phyloP scores from a whole-genome alignment of 2,329 filamentous ascomycete species.

The Stagonosporopsis tanaceti region DNA sequence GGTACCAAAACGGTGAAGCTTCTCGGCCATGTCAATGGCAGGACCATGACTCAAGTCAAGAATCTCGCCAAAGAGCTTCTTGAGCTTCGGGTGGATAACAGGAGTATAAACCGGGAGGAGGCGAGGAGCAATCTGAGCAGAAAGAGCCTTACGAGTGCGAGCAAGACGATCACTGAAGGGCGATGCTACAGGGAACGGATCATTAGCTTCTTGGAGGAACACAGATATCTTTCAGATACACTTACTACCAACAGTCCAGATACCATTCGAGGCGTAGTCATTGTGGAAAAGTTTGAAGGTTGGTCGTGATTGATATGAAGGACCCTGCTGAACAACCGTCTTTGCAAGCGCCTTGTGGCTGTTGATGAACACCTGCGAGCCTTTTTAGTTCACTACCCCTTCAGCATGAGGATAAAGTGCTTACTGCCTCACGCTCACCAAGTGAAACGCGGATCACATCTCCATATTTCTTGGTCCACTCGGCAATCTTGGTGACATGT shows the following conservation, averaged over 20 bases:
- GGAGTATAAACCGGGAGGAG: conserved; percentile 24
- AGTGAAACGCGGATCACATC: conserved; percentile 3
- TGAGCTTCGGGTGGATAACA: conserved; percentile 27
- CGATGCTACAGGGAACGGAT: conserved; percentile 4
- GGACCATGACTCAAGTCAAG: conserved; percentile 24
- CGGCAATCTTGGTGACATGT: conserved; percentile 1
- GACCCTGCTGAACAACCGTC: conserved; percentile 1
- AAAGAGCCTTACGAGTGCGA: conserved; percentile 25
- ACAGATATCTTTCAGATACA: background rate
- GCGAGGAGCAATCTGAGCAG: conserved; percentile 23
- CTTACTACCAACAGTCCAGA: conserved; percentile 5
- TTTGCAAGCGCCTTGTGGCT: conserved; percentile 4
- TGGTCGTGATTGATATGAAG: conserved; percentile 1
- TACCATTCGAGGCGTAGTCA: background rate
- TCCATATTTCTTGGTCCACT: conserved; percentile 5
- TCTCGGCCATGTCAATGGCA: background rate
- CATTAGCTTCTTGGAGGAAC: background rate
- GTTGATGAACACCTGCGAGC: background rate
- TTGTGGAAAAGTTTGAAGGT: conserved; percentile 7
- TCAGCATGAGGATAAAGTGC: background rate
- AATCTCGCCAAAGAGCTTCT: conserved; percentile 23
- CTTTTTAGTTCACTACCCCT: background rate
- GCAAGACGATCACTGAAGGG: conserved; percentile 24
- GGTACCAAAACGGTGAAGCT: background rate
- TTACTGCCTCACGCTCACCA: conserved; percentile 4